Evolutionary conservation across 495 filamentous ascomycete genomes (phyloP).

Genomic region (Hypoxylon perforatum): DNA sequence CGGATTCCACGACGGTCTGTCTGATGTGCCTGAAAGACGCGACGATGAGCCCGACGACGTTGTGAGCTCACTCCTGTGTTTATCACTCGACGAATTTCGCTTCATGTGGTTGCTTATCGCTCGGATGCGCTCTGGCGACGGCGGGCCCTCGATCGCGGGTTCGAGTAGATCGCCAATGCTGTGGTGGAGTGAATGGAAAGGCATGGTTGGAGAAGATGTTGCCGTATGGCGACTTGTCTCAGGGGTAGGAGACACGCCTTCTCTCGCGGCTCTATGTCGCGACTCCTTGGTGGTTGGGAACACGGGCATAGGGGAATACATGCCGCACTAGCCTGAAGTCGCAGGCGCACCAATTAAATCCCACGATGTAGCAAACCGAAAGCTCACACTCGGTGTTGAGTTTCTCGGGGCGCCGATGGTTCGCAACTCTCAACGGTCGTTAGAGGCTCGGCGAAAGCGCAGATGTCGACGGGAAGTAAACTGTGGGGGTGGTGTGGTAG

Average conservation of each 20-base stretch:
- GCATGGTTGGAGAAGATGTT: slow-evolving; percentile 14
- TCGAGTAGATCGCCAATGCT: slow-evolving; percentile 53
- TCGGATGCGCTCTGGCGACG: slow-evolving; percentile 65
- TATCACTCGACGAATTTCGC: slow-evolving; percentile 55
- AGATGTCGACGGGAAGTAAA: slow-evolving; percentile 33
- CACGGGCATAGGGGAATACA: slow-evolving; percentile 41
- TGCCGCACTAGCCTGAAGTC: slow-evolving; percentile 17
- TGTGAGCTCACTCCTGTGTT: slow-evolving; percentile 57
- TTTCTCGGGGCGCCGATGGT: slow-evolving; percentile 30
- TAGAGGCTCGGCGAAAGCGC: slow-evolving; percentile 35
- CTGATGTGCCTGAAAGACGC: slow-evolving; percentile 53
- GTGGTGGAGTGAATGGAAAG: slow-evolving; percentile 37
- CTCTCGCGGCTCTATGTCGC: slow-evolving; percentile 16
- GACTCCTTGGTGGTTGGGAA: slow-evolving; percentile 38
- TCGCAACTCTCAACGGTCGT: slow-evolving; percentile 33
- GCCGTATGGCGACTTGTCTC: slow-evolving; percentile 30
- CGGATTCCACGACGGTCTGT: slow-evolving; percentile 57
- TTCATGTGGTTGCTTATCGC: slow-evolving; percentile 62
- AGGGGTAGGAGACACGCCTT: slow-evolving; percentile 18
- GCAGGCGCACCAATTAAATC: slow-evolving; percentile 16
- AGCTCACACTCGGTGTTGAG: slow-evolving; percentile 22
- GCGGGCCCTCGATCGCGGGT: slow-evolving; percentile 63
- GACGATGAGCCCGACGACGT: slow-evolving; percentile 62
- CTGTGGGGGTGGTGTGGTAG: slow-evolving; percentile 42
- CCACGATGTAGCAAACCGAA: slow-evolving; percentile 28